Evolutionary conservation across 192 early-diverging fungal species (phyloP).

Genomic region (Coemansia sp.): DNA sequence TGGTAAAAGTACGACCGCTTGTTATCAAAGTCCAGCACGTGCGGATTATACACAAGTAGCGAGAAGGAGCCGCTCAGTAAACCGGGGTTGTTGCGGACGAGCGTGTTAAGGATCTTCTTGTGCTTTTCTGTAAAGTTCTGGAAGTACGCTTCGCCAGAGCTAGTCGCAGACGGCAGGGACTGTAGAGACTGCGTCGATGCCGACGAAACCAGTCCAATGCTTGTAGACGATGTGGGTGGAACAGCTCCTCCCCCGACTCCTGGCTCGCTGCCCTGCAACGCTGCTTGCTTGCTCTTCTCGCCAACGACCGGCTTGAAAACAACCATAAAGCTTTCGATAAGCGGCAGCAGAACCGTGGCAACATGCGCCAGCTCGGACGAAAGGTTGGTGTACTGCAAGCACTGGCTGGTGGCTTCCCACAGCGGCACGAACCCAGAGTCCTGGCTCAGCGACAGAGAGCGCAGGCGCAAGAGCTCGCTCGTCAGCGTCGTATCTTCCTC

Average conservation of each 20-base stretch:
- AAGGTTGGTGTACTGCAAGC: constrained; percentile 70
- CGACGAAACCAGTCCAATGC: constrained; percentile 13
- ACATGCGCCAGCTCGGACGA: constrained; percentile 83
- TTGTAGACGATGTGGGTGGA: constrained; percentile 13
- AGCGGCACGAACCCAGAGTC: constrained; percentile 60
- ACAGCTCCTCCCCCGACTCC: constrained; percentile 9
- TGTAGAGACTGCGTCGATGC: constrained; percentile 32
- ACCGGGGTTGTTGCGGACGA: constrained; percentile 96
- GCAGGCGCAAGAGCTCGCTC: constrained; percentile 45
- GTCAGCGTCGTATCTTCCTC: constrained; percentile 15
- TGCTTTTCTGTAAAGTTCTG: constrained; percentile 89
- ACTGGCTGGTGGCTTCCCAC: constrained; percentile 77
- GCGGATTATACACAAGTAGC: constrained; percentile 93
- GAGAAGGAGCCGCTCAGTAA: constrained; percentile 97
- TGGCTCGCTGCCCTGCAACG: not conserved
- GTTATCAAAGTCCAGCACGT: constrained; percentile 98
- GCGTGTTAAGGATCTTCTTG: constrained; percentile 93
- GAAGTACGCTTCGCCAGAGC: constrained; percentile 68
- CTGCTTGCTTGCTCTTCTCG: constrained; percentile 26
- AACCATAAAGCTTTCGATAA: constrained; percentile 98
- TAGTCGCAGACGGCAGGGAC: constrained; percentile 17
- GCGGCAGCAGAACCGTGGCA: constrained; percentile 87
- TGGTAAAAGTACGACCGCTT: constrained; percentile 97
- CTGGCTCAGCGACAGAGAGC: constrained; percentile 43
- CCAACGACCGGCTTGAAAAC: constrained; percentile 87